Base-by-base conservation (phyloP, 2,329 filamentous ascomycete species). In the Mariannaea elegans region DNA sequence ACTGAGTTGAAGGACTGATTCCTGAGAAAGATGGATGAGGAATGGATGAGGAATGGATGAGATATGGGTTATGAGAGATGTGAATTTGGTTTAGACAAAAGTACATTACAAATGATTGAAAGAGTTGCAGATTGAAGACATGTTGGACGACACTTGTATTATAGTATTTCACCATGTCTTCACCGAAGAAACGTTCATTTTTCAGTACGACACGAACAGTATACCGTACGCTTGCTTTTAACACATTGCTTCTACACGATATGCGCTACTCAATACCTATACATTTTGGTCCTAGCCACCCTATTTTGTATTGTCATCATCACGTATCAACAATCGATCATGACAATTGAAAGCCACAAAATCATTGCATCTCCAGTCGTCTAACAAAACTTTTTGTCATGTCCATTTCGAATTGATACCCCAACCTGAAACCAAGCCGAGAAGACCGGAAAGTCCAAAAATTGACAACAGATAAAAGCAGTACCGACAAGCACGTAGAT, bases 1-100 rank as follows among this genome's bases (percentile, higher is more conserved):
- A 44, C 21, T 14, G 18, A 38, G 13, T 3, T 4, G 13, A 16
- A n/a, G 14, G 10, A 16, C 9, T n/a, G 23, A 8, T 4, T 31
- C n/a, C n/a, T n/a, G n/a, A n/a, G n/a, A n/a, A n/a, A n/a, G n/a
- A n/a, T n/a, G n/a, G n/a, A 52, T 16, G 38, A 52, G 10, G 16
- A 31, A 4, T 41, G 19, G 12, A 23, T 9, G 19, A 29, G 21
- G 36, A 31, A 58, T 9, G 42, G 55, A 53, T 29, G 42, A 42
- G 47, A n/a, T 14, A 19, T 59, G 55, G 49, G 14, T 57, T 27
- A 59, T 45, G 56, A 38, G 18, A 44, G 18, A 56, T 39, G 47
- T 42, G n/a, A 16, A 19, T 10, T 31, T 44, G 34, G 57, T 42
- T 16, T 62, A 62, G 59, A 62, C 27, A 62, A 62, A 62, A 61